Evolutionary conservation across 805 yeast species (phyloP).

Genomic region (Grigorovia yakushimaensis): DNA sequence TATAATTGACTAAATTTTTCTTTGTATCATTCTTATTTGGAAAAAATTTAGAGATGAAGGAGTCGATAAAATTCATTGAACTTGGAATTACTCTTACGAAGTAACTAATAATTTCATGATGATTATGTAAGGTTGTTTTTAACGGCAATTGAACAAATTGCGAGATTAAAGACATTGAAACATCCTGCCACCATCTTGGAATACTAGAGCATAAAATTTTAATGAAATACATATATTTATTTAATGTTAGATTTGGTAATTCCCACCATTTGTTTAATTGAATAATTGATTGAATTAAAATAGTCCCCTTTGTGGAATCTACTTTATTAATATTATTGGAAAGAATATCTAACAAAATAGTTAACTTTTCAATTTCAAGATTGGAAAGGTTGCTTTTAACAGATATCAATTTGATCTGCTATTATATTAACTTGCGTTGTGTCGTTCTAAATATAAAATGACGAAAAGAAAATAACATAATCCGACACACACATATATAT

Average conservation of each 20-base stretch:
- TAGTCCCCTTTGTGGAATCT: conserved; percentile 40
- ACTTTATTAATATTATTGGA: conserved; percentile 59
- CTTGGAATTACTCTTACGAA: conserved; percentile 75
- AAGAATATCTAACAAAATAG: conserved; percentile 46
- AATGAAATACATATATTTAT: conserved; percentile 59
- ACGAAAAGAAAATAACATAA: neutral
- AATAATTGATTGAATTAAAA: conserved; percentile 53
- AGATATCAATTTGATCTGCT: conserved; percentile 46
- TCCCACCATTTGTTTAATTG: conserved; percentile 53
- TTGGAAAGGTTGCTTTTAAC: conserved; percentile 46
- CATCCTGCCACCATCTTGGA: conserved; percentile 86
- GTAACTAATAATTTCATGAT: conserved; percentile 57
- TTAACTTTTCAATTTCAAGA: conserved; percentile 43
- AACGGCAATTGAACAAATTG: conserved; percentile 39
- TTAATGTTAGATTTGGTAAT: conserved; percentile 35
- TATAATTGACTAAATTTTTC: conserved; percentile 48
- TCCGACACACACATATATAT: neutral
- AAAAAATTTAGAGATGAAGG: conserved; percentile 46
- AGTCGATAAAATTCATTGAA: conserved; percentile 54
- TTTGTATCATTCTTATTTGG: conserved; percentile 71
- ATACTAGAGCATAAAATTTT: conserved; percentile 71
- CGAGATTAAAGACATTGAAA: conserved; percentile 55
- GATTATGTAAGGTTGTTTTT: conserved; percentile 31
- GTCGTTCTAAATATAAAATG: conserved; percentile 32
- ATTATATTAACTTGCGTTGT: conserved; percentile 46